Conservation (phyloP, 768 basidiomycete genomes). For the Rossbeevera mucosa region DNA sequence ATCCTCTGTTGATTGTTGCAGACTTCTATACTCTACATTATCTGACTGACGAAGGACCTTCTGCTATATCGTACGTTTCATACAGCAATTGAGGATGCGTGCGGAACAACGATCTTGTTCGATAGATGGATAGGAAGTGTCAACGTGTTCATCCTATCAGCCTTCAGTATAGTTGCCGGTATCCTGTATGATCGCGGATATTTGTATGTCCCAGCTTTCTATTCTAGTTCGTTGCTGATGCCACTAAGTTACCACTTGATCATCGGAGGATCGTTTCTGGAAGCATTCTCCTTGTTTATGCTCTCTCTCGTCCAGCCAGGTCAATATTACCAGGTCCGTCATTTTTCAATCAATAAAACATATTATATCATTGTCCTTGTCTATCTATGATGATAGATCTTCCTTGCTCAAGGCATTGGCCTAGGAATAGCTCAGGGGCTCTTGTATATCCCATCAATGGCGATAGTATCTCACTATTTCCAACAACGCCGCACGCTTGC, state of each 20-base stretch:
- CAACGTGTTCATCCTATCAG: conserved; percentile 38
- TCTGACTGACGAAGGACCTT: conserved; percentile 25
- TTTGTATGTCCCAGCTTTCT: conserved; percentile 29
- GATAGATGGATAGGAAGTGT: conserved; percentile 13
- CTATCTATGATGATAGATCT: conserved; percentile 30
- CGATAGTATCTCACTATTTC: conserved; percentile 30
- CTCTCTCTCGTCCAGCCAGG: not conserved
- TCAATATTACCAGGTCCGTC: conserved; percentile 38
- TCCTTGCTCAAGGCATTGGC: conserved; percentile 45
- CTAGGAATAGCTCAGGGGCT: conserved; percentile 44
- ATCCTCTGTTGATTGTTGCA: conserved; percentile 2
- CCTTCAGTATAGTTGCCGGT: conserved; percentile 38
- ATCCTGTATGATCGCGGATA: conserved; percentile 47
- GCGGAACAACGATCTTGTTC: not conserved
- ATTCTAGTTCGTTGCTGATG: not conserved
- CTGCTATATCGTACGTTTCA: conserved; percentile 32
- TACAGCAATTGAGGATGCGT: not conserved
- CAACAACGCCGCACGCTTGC: conserved; percentile 34
- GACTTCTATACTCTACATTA: not conserved
- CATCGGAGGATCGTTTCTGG: not conserved
- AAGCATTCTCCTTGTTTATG: not conserved
- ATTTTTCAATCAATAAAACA: not conserved
- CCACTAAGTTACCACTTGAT: conserved; percentile 34
- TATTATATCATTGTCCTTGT: not conserved
- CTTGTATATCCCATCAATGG: conserved; percentile 41